A percentile compares a stretch with the other conserved stretches of the same genome.
Conservation (phyloP, 768 basidiomycete genomes). For the Trametes villosa region DNA sequence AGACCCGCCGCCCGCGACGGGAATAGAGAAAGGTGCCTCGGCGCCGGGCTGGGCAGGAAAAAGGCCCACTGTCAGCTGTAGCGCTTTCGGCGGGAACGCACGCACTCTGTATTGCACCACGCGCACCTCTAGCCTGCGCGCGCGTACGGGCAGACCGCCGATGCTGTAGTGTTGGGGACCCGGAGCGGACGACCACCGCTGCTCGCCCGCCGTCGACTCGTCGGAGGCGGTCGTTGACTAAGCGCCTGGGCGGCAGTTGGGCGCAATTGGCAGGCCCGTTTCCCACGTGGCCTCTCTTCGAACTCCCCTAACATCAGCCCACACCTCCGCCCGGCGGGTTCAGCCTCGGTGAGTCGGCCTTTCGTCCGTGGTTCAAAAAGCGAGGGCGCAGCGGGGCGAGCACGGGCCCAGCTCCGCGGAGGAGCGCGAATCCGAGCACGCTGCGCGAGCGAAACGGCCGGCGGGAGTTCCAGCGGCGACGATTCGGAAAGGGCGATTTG, state of each 20-base stretch:
- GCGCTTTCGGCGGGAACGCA: not conserved
- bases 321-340: constrained; percentile 2
- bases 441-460: constrained; percentile 15
- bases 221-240: constrained; percentile 3
- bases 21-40: not conserved
- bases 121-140: not conserved
- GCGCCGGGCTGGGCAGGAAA: not conserved
- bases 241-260: constrained; percentile 16
- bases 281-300: constrained; percentile 25
- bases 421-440: constrained; percentile 14
- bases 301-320: constrained; percentile 27
- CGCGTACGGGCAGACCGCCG: not conserved
- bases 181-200: not conserved
- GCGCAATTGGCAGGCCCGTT: constrained; percentile 3
- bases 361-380: not conserved
- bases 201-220: not conserved
- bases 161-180: not conserved
- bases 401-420: not conserved
- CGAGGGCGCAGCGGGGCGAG: not conserved
- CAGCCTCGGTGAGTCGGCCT: constrained; percentile 7
- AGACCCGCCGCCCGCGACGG: not conserved
- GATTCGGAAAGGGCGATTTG: constrained; percentile 35
- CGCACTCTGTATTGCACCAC: constrained; percentile 5
- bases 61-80: not conserved
- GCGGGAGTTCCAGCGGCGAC: constrained; percentile 38